Conservation (phyloP, 768 basidiomycete genomes). For the Agrocybe pediades region DNA sequence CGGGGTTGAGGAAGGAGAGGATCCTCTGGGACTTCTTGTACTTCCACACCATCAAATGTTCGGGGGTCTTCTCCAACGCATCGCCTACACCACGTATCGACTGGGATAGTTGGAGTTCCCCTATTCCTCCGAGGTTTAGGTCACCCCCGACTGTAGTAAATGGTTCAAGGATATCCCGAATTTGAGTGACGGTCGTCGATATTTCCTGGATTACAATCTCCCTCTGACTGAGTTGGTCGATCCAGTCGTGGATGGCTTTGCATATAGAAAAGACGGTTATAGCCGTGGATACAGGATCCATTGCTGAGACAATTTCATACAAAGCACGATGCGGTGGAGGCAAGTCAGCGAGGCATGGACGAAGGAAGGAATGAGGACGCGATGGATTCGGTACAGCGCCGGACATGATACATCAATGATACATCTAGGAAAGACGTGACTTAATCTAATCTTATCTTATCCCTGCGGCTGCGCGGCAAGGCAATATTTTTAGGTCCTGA, state of each 20-base stretch:
- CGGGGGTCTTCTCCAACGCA: conserved; percentile 17
- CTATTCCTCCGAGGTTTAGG: background rate
- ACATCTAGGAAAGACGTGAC: too few species aligned
- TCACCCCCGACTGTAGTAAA: background rate
- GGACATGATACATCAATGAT: too few species aligned
- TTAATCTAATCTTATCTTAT: too few species aligned
- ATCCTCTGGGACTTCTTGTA: conserved; percentile 11
- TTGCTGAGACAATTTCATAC: too few species aligned
- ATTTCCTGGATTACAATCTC: conserved; percentile 17
- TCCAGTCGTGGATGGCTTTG: conserved; percentile 11
- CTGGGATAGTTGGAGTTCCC: conserved; percentile 8
- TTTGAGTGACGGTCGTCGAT: conserved; percentile 14
- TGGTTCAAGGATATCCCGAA: conserved; percentile 18
- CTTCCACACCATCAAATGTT: conserved; percentile 20
- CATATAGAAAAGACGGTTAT: conserved; percentile 16
- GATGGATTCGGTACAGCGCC: too few species aligned
- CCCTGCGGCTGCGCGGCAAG: too few species aligned
- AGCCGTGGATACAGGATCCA: conserved; percentile 17
- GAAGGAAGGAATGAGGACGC: too few species aligned
- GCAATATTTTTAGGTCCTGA: too few species aligned
- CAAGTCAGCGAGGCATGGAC: too few species aligned
- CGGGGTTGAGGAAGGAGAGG: conserved; percentile 22
- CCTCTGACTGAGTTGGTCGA: conserved; percentile 18
- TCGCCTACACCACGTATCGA: conserved; percentile 20
- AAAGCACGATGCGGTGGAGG: too few species aligned